Evolutionary conservation across 1,284 basidiomycete species (phyloP).

Genomic region (Naganishia albida): DNA sequence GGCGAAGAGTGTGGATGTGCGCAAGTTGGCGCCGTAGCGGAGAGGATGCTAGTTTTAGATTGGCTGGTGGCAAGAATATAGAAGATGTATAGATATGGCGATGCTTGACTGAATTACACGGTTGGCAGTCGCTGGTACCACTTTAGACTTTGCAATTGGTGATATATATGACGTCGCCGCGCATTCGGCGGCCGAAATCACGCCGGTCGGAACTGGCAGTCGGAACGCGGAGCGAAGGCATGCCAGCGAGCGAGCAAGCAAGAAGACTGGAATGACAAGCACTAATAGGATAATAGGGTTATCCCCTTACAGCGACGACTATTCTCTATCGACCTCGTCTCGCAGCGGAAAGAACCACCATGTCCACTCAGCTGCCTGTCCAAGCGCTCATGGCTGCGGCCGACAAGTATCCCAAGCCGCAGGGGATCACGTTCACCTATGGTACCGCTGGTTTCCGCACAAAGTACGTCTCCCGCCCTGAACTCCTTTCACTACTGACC

Average conservation of each 20-base stretch:
- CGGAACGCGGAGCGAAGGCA: background rate
- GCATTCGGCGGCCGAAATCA: background rate
- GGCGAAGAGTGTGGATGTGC: conserved; percentile 58
- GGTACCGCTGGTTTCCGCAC: conserved; percentile 96
- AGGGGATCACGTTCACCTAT: conserved; percentile 67
- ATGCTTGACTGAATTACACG: too few relatives aligned
- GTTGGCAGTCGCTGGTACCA: too few relatives aligned
- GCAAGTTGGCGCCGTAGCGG: conserved; percentile 52
- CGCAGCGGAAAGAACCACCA: background rate
- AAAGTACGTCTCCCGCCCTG: conserved; percentile 61
- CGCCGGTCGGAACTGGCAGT: too few relatives aligned
- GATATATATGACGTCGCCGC: background rate
- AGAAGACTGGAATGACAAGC: background rate
- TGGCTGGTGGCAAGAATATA: too few relatives aligned
- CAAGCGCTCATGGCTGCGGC: conserved; percentile 15
- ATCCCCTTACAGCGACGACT: too few relatives aligned
- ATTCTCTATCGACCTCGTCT: too few relatives aligned
- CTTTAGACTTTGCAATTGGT: too few relatives aligned
- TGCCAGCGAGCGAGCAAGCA: conserved; percentile 9
- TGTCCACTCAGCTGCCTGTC: conserved; percentile 16
- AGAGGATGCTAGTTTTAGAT: too few relatives aligned
- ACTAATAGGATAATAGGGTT: too few relatives aligned
- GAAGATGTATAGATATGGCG: too few relatives aligned
- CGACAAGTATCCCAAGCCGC: conserved; percentile 56
- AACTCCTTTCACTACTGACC: background rate